Percentiles rank a stretch among this genome's conserved stretches.
These are phyloP conservation scores for Acephala macrosclerotiorum DNA, from an alignment of 2,329 filamentous ascomycete species.

Conservation along the genomic window DNA sequence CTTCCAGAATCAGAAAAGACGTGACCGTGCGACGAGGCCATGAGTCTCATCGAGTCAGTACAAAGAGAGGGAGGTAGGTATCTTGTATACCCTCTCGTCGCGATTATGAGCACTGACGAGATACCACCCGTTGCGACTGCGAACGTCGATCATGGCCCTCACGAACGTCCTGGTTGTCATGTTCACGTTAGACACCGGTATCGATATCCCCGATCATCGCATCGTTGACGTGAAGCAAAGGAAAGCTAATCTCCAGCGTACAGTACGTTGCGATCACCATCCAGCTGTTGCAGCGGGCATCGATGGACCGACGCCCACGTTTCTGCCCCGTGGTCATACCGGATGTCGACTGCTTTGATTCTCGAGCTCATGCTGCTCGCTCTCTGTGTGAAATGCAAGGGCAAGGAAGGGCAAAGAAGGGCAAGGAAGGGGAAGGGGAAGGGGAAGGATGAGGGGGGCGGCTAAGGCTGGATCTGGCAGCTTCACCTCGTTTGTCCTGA, in stretches of 20 bases:
- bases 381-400: background rate
- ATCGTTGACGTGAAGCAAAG: background rate
- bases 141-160: background rate
- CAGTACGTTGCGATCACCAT: background rate
- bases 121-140: background rate
- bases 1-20: background rate
- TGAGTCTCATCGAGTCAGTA: background rate
- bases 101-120: background rate
- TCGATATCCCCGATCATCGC: background rate
- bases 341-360: background rate
- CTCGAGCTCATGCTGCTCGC: background rate
- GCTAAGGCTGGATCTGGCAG: slow-evolving; percentile 7
- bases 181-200: background rate
- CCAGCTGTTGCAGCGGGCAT: background rate
- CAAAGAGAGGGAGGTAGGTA: no score
- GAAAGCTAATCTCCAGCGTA: slow-evolving; percentile 2
- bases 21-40: background rate
- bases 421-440: background rate
- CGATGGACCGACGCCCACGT: slow-evolving; percentile 8
- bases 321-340: background rate
- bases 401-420: background rate
- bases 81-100: background rate
- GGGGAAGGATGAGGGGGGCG: background rate
- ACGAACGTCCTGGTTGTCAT: background rate
- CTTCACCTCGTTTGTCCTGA: background rate